Evolutionary conservation across 2,329 filamentous ascomycete species (phyloP).

Genomic region (Beauveria sp.): DNA sequence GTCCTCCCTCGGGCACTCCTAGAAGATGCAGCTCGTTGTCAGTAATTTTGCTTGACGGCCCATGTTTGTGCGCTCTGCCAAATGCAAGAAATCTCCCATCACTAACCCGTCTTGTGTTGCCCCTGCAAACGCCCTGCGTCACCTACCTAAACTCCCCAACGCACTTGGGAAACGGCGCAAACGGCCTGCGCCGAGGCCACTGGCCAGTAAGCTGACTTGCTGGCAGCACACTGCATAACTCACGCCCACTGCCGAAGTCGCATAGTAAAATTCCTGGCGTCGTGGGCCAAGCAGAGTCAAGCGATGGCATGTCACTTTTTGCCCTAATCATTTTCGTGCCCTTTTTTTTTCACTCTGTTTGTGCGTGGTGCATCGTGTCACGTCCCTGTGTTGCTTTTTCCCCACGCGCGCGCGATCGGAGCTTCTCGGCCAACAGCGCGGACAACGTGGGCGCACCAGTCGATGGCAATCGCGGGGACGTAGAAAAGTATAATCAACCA

Average conservation of each 20-base stretch:
- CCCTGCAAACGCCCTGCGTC: neutral
- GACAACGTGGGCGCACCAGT: conserved; percentile 17
- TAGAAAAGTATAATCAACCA: neutral
- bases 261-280: neutral
- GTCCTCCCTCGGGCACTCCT: neutral
- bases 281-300: neutral
- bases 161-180: neutral
- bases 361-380: neutral
- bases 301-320: neutral
- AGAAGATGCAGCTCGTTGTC: too few species aligned
- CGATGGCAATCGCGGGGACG: conserved; percentile 5
- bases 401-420: conserved; percentile 13
- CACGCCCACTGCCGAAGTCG: neutral
- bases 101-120: neutral
- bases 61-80: neutral
- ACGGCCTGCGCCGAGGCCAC: neutral
- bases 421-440: conserved; percentile 18
- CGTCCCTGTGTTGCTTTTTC: neutral
- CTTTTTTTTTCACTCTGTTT: neutral
- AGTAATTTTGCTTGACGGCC: neutral
- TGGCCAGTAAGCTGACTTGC: conserved; percentile 9
- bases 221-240: neutral
- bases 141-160: neutral
- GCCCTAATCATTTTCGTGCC: conserved; percentile 9
- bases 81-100: too few species aligned